Conservation (phyloP, 2,329 filamentous ascomycete genomes). For the Fusarium euwallaceae region DNA sequence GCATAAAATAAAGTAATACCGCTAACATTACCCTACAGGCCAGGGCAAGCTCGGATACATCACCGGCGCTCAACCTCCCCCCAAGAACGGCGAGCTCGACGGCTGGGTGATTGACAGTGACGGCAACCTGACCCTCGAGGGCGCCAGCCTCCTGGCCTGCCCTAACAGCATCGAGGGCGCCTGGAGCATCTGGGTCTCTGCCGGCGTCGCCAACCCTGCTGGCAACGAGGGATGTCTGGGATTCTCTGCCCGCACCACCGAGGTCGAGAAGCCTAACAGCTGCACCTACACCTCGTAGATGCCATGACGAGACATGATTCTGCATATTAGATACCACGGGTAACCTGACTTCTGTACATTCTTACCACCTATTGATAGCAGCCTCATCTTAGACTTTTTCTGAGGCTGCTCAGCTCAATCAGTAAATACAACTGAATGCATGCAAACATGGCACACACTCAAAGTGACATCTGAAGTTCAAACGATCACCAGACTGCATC, state of each 20-base stretch:
- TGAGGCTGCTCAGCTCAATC: background rate
- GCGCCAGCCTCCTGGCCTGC: conserved; percentile 65
- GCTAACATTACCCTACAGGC: conserved; percentile 49
- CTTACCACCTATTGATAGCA: background rate
- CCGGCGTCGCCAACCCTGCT: conserved; percentile 51
- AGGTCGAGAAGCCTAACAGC: conserved; percentile 47
- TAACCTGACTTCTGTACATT: background rate
- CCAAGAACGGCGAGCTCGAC: conserved; percentile 59
- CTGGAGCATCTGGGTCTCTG: conserved; percentile 56
- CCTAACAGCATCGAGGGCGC: conserved; percentile 56
- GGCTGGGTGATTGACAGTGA: conserved; percentile 61
- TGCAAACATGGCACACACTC: background rate
- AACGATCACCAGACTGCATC: background rate
- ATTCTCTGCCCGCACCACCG: conserved; percentile 49
- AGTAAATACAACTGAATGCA: conserved; percentile 4
- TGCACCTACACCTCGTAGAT: conserved; percentile 52
- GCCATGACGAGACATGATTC: background rate
- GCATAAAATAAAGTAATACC: too few relatives aligned
- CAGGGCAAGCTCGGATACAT: conserved; percentile 68
- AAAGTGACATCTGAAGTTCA: background rate
- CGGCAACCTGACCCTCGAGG: conserved; percentile 61
- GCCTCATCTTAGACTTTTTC: background rate
- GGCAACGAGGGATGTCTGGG: conserved; percentile 55
- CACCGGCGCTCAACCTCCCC: conserved; percentile 56
- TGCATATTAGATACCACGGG: background rate